These are phyloP conservation scores for Thelephora terrestris DNA, from an alignment of 1,284 basidiomycete genomes.

Conservation along the genomic window DNA sequence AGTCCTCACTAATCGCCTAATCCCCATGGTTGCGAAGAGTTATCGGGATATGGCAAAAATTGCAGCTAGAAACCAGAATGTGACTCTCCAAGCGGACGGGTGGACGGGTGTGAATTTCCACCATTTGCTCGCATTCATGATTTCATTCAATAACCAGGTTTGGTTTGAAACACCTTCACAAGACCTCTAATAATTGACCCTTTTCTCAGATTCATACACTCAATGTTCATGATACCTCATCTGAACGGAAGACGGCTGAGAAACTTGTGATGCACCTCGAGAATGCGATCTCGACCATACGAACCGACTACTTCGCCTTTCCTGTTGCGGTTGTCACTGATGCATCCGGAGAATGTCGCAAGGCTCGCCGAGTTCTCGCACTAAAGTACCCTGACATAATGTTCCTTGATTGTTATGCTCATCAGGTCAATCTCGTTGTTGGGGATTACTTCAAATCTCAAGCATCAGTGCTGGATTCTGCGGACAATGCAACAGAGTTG, in stretches of 20 bases:
- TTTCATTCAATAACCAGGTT: background rate
- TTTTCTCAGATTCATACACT: constrained; percentile 19
- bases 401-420: constrained; percentile 27
- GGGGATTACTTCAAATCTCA: constrained; percentile 27
- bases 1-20: constrained; percentile 11
- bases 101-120: constrained; percentile 23
- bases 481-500: constrained; percentile 17
- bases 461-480: constrained; percentile 11
- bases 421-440: constrained; percentile 33
- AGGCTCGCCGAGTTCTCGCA: constrained; percentile 17
- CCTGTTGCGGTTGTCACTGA: constrained; percentile 24
- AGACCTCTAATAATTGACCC: background rate
- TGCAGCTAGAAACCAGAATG: constrained; percentile 7
- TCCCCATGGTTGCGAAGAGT: constrained; percentile 10
- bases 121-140: constrained; percentile 10
- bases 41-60: constrained; percentile 4
- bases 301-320: constrained; percentile 16
- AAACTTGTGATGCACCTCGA: constrained; percentile 18
- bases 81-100: constrained; percentile 19
- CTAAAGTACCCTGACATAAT: constrained; percentile 18
- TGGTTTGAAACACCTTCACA: background rate
- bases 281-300: constrained; percentile 13
- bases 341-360: constrained; percentile 27
- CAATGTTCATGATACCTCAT: constrained; percentile 20
- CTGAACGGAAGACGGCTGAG: constrained; percentile 22